Evolutionary conservation across 2,329 filamentous ascomycete genomes (phyloP), one percentile per base, ranked within the genome.

Genomic region (Fonsecaea erecta): DNA sequence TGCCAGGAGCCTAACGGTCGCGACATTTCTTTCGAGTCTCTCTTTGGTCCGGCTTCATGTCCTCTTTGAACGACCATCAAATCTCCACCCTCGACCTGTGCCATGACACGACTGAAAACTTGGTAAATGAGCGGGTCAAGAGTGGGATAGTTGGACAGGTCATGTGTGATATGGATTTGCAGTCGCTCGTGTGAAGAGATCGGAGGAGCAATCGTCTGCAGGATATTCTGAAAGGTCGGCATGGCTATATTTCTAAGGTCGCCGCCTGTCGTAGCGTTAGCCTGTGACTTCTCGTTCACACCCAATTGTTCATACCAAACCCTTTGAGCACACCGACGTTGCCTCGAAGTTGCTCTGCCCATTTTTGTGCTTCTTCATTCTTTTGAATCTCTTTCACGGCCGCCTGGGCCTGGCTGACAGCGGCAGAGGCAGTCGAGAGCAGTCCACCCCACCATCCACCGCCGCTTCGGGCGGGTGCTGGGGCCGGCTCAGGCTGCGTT

Each of bases 41-140:
- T 86, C 52, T 88, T 88, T 32, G 87, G 88, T 53, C 88, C 86
- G 55, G 89, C 91, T 78, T 98, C 95, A 67, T 92, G 90, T 21
- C 95, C 95, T 40, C 93, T 91, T 79, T 99, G 95, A 66, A 98
- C 88, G 62, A 99, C 95, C 60, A 98, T 85, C 18, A 99, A 84
- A 74, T 98, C 95, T 62, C 95, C 95, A 70, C 95, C 95, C 79
- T 99, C 95, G 52, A 99, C 95, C 80, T 99, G 95, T n/a, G 93
- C 87, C 95, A 99, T 99, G 74, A 99, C 93, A 60, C 93, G 89
- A 62, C 90, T 90, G 81, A 99, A 99, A 69, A 95, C 93, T 64
- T 86, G 86, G 79, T 98, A 92, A 73, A 98, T 92, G 61, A 97
- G 85, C 18, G 94, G 93, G 76, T 98, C 94, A 72, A 99, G 87